phyloP scores from a whole-genome alignment of 805 yeast species.

The Candida nitratophila region DNA sequence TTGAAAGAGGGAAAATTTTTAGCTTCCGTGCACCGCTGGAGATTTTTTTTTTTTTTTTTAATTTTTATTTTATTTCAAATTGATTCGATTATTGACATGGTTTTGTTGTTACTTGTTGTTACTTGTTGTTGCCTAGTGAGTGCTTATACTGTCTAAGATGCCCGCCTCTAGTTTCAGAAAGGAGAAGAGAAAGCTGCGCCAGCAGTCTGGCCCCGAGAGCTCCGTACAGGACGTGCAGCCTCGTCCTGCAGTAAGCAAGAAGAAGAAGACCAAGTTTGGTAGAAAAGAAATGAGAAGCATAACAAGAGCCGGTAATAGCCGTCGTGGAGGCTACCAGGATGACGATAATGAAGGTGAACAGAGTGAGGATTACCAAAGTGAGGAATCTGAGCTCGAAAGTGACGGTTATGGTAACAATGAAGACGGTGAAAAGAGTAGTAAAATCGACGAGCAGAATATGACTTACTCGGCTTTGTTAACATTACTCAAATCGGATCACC shows the following conservation, averaged over 20 bases:
- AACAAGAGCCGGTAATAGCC: conserved; percentile 34
- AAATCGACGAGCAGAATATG: conserved; percentile 17
- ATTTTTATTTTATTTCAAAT: too few species aligned
- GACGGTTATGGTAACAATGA: conserved; percentile 10
- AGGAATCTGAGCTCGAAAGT: conserved; percentile 13
- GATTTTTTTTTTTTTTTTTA: too few species aligned
- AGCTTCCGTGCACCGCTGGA: too few species aligned
- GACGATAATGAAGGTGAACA: conserved; percentile 28
- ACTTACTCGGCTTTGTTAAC: conserved; percentile 24
- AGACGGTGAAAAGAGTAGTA: conserved; percentile 13
- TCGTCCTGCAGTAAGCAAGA: neutral
- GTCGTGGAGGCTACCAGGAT: conserved; percentile 8
- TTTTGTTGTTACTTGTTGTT: too few species aligned
- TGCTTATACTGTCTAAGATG: too few species aligned
- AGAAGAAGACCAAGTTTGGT: conserved; percentile 36
- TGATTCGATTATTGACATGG: too few species aligned
- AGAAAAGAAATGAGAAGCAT: conserved; percentile 55
- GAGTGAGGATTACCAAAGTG: conserved; percentile 22
- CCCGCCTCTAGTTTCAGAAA: conserved; percentile 12
- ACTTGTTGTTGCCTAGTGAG: too few species aligned
- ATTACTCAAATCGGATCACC: conserved; percentile 16
- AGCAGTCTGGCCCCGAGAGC: neutral
- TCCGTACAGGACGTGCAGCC: neutral
- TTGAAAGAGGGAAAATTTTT: too few species aligned
- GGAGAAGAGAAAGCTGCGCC: conserved; percentile 2